Percentiles rank a stretch among this genome's conserved stretches.
Evolutionary conservation across 1,284 basidiomycete genomes (phyloP).

Genomic region (Ceratobasidium sp.): DNA sequence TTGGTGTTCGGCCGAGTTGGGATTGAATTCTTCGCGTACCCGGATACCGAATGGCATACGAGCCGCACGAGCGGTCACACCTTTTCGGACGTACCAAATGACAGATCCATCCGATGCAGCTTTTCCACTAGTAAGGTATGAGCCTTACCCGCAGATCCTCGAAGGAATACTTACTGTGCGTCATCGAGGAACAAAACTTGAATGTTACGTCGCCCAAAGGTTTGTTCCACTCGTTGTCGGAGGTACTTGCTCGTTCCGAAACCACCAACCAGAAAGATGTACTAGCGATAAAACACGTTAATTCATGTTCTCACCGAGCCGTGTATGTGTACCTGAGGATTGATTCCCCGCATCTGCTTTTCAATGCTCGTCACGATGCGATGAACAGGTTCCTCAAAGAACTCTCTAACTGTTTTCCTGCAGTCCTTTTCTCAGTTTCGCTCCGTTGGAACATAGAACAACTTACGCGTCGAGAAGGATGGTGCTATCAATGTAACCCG

Average conservation of each 20-base stretch:
- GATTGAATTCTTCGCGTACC: not conserved
- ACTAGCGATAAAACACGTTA: too few relatives aligned
- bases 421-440: not conserved
- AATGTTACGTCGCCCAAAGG: not conserved
- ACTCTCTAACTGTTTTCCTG: slow-evolving; percentile 1
- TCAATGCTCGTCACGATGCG: slow-evolving; percentile 3
- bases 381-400: slow-evolving; percentile 3
- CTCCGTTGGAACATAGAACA: not conserved
- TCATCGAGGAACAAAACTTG: slow-evolving; percentile 11
- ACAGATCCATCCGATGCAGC: slow-evolving; percentile 7
- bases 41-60: slow-evolving; percentile 4
- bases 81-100: slow-evolving; percentile 9
- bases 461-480: slow-evolving; percentile 3
- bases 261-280: slow-evolving; percentile 27
- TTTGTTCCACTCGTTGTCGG: not conserved
- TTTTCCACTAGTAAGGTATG: not conserved
- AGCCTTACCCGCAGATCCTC: too few relatives aligned
- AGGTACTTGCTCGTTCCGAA: slow-evolving; percentile 18
- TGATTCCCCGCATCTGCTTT: too few relatives aligned
- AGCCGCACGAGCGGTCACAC: slow-evolving; percentile 1
- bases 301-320: too few relatives aligned
- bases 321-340: slow-evolving; percentile 1
- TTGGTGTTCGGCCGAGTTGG: not conserved
- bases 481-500: slow-evolving; percentile 8
- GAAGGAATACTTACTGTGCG: not conserved